Evolutionary conservation across 768 basidiomycete genomes (phyloP), one percentile per base, ranked within the genome.

Genomic region (Ramaria sp.): DNA sequence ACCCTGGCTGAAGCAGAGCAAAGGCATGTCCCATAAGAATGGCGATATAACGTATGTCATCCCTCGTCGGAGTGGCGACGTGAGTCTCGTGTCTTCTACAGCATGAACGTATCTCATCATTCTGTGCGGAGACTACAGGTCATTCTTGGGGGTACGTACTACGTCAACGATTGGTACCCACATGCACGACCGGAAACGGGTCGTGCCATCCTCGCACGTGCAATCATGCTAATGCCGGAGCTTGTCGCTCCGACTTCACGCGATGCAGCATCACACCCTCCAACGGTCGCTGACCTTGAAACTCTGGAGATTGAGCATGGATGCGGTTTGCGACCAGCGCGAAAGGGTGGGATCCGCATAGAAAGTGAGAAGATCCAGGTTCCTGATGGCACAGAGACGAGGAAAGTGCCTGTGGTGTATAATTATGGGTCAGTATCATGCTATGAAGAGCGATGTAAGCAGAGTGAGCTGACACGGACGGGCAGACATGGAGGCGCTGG

Each of bases 131-230:
- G 34, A 51, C 30, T 4, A 31, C 62, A 68, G 51, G 63, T 80
- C 13, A 64, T 88, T 50, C 65, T 87, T 0, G 85, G 87, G 12
- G 84, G 84, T 1, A 84, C 78, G 13, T 79, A 73, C 58, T 71
- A 67, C 0, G 67, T 70, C 0, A 66, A 88, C 52, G 86, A 88
- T 63, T 89, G 87, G 87, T 81, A 81, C 62, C 84, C 88, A 0
- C 69, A 69, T 3, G 78, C 85, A 3, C 79, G 86, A 10, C 76
- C 78, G 13, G 78, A 85, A 63, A 86, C 78, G 12, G 55, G 55
- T 34, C 55, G 37, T 19, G 47, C 24, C n/a, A 66, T 66, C 49
- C 38, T 66, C 37, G 31, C 58, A 51, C 62, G 64, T 13, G 54
- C 50, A 34, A 53, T 65, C 17, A 55, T 53, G 27, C 37, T 66